Evolutionary conservation across 768 basidiomycete species (phyloP), one percentile per base, ranked within the genome.

Genomic region (Hericium coralloides): DNA sequence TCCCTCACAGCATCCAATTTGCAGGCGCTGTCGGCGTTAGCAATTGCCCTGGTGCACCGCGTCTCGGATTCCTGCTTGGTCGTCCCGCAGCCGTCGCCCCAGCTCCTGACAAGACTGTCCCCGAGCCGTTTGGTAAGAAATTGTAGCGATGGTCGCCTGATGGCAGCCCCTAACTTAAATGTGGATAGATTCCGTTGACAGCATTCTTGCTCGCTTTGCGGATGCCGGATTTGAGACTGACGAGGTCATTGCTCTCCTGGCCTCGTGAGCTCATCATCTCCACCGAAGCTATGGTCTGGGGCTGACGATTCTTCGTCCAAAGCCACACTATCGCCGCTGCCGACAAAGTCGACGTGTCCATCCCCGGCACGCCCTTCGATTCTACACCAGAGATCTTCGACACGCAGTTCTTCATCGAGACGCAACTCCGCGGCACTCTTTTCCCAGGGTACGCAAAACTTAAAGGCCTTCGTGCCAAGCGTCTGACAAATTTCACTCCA

Each of bases 341-440:
- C 22, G 58, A 62, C 45, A 37, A 54, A 60, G 36, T 66, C 60
- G 49, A 68, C 66, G 58, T 65, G 57, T 64, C 52, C 53, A 55
- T 61, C 57, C 61, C 67, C 18, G 67, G 72, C 36, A 69, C 72
- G 12, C 75, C 77, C 2, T 76, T 79, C 64, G 77, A 79, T 63
- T 73, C 76, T 0, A 78, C 76, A 4, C 78, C 76, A 1, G 60
- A 62, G 6, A 53, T 68, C 17, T 77, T 77, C 48, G 77, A 79
- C 58, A 73, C 71, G 10, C 76, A 79, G 62, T 67, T 78, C 61
- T 78, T 72, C 64, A 64, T 78, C 54, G 76, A 78, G 55, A 69
- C 71, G 7, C 69, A 72, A 58, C 71, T 80, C 38, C 71, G 72
- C 18, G 76, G 78, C 10, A 75, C 72, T 10, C 38, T 63, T 12